phyloP scores from a whole-genome alignment of 2,329 filamentous ascomycete genomes.

The Fusarium staphyleae region DNA sequence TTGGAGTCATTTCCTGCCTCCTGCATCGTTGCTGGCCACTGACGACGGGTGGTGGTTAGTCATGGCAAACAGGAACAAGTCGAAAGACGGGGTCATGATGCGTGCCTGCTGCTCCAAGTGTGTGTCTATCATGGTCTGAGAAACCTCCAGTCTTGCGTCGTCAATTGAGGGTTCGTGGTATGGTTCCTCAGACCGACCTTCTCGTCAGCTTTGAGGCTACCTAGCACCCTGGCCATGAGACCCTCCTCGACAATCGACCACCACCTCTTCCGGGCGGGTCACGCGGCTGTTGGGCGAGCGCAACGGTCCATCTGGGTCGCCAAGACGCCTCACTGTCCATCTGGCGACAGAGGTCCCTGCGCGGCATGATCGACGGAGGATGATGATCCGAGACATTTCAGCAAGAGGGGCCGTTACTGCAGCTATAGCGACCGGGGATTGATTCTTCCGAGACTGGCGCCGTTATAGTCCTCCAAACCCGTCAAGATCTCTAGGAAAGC shows the following conservation, averaged over 20 bases:
- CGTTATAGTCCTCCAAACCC: neutral
- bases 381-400: conserved; percentile 14
- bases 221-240: conserved; percentile 17
- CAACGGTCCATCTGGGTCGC: conserved; percentile 19
- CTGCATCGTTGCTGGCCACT: conserved; percentile 16
- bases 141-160: neutral
- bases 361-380: neutral
- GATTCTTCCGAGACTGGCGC: conserved; percentile 19
- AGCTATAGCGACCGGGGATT: conserved; percentile 6
- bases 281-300: conserved; percentile 25
- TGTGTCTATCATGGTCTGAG: conserved; percentile 22
- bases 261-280: conserved; percentile 20
- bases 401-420: conserved; percentile 24
- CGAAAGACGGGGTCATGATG: conserved; percentile 28
- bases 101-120: conserved; percentile 1
- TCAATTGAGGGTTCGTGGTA: neutral
- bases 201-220: conserved; percentile 5
- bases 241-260: conserved; percentile 15
- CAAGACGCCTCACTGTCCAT: neutral
- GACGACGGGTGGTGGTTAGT: conserved; percentile 19
- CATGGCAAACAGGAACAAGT: conserved; percentile 9
- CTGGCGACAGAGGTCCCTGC: neutral
- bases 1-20: conserved; percentile 35
- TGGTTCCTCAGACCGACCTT: neutral
- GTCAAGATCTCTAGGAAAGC: conserved; percentile 15